Percentiles rank a stretch among this genome's conserved stretches.
phyloP scores from a whole-genome alignment of 441 rosid genomes.

The Croton setiger region DNA sequence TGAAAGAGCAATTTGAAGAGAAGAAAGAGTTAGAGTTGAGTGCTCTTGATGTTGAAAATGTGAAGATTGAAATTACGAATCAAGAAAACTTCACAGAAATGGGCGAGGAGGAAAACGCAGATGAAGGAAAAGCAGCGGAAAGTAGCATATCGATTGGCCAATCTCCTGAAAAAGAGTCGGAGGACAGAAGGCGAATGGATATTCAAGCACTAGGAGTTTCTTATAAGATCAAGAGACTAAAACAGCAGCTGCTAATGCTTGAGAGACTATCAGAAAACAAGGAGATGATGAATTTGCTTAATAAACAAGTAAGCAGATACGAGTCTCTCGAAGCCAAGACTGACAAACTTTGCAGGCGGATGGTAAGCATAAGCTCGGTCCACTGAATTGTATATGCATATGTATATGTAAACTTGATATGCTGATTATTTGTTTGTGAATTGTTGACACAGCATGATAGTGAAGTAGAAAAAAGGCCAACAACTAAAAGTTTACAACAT shows the following conservation, averaged over 20 bases:
- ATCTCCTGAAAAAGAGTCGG: constrained; percentile 54
- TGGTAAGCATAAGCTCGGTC: too few relatives aligned
- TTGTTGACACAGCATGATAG: constrained; percentile 56
- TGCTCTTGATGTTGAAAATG: constrained; percentile 28
- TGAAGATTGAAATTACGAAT: constrained; percentile 35
- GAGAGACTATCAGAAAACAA: constrained; percentile 65
- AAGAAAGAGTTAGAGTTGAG: constrained; percentile 29
- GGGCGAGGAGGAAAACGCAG: constrained; percentile 23
- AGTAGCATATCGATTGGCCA: constrained; percentile 29
- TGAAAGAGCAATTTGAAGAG: constrained; percentile 40
- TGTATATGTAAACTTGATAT: too few relatives aligned
- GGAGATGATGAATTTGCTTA: constrained; percentile 53
- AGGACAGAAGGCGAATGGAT: constrained; percentile 67
- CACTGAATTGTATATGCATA: too few relatives aligned
- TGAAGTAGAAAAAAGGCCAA: constrained; percentile 28
- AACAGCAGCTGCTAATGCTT: constrained; percentile 81
- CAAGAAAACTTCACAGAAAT: constrained; percentile 26
- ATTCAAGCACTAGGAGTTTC: constrained; percentile 88
- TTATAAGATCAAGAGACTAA: constrained; percentile 84
- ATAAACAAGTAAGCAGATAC: constrained; percentile 73
- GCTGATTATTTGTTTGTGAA: constrained; percentile 6
- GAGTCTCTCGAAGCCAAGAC: constrained; percentile 81
- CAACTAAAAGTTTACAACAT: constrained; percentile 53
- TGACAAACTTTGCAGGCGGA: constrained; percentile 78
- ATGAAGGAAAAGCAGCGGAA: constrained; percentile 30